These are phyloP conservation scores for Musa beccarii DNA, from an alignment of 176 grass and related monocot genomes.

Conservation along the genomic window DNA sequence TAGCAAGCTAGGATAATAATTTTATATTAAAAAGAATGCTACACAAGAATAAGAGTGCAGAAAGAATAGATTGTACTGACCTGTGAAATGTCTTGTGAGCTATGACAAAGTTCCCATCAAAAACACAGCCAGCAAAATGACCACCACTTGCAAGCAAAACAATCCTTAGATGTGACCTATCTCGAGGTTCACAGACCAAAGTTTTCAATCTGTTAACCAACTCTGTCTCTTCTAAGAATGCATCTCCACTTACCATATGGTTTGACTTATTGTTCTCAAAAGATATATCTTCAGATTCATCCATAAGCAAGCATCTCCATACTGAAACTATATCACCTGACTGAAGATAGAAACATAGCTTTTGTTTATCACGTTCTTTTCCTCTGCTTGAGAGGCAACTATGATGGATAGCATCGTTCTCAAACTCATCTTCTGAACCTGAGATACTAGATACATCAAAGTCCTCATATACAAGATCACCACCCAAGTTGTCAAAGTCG, in stretches of 20 bases:
- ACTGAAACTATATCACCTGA: conserved; percentile 53
- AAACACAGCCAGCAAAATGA: conserved; percentile 92
- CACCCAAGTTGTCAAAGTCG: conserved; percentile 51
- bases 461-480: conserved; percentile 58
- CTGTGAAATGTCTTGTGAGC: conserved; percentile 98
- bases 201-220: conserved; percentile 55
- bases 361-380: conserved; percentile 62
- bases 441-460: conserved; percentile 94
- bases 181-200: conserved; percentile 54
- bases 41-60: neutral
- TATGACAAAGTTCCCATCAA: conserved; percentile 68
- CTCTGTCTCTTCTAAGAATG: conserved; percentile 45
- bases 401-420: conserved; percentile 35
- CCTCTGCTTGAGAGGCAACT: conserved; percentile 37
- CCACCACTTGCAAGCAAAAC: conserved; percentile 78
- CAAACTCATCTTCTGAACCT: conserved; percentile 80
- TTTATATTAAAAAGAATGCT: neutral
- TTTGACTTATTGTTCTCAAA: conserved; percentile 34
- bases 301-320: conserved; percentile 60
- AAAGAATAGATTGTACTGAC: conserved; percentile 27
- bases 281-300: conserved; percentile 70
- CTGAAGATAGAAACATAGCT: conserved; percentile 45
- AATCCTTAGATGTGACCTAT: conserved; percentile 59
- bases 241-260: conserved; percentile 27
- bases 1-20: too few relatives aligned